These are phyloP conservation scores for Fragosphaeria purpurea DNA, from an alignment of 2,329 filamentous ascomycete species.

Conservation along the genomic window DNA sequence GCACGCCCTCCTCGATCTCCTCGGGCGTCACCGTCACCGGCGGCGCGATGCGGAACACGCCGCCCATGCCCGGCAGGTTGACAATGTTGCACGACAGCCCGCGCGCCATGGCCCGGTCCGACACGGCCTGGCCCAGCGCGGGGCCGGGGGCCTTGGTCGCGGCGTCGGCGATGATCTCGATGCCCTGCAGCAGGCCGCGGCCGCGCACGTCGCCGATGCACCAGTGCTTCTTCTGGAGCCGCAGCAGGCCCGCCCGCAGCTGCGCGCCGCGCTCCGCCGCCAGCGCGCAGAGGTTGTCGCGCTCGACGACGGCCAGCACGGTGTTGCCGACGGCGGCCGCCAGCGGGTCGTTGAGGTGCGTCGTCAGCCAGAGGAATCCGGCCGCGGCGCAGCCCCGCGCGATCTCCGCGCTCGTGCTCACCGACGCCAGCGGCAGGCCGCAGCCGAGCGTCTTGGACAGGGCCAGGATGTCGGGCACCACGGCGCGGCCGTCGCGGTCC, in stretches of 20 bases:
- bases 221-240: constrained; percentile 39
- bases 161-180: constrained; percentile 45
- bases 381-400: constrained; percentile 35
- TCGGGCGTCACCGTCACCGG: constrained; percentile 46
- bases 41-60: constrained; percentile 49
- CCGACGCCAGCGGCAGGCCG: constrained; percentile 47
- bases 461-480: constrained; percentile 39
- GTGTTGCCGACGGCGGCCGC: constrained; percentile 50
- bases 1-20: constrained; percentile 40
- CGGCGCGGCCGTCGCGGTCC: constrained; percentile 12
- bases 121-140: constrained; percentile 36
- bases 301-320: constrained; percentile 50
- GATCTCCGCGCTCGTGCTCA: constrained; percentile 45
- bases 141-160: constrained; percentile 34
- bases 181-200: constrained; percentile 45
- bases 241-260: constrained; percentile 36
- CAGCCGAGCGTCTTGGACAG: constrained; percentile 39
- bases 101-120: constrained; percentile 21
- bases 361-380: constrained; percentile 49
- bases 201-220: constrained; percentile 54
- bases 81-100: constrained; percentile 49
- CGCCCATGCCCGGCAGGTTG: constrained; percentile 43
- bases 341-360: constrained; percentile 53
- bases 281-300: constrained; percentile 40
- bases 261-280: constrained; percentile 33